Evolutionary conservation across 2,329 filamentous ascomycete species (phyloP).

Genomic region (Acrocalymma vagum): DNA sequence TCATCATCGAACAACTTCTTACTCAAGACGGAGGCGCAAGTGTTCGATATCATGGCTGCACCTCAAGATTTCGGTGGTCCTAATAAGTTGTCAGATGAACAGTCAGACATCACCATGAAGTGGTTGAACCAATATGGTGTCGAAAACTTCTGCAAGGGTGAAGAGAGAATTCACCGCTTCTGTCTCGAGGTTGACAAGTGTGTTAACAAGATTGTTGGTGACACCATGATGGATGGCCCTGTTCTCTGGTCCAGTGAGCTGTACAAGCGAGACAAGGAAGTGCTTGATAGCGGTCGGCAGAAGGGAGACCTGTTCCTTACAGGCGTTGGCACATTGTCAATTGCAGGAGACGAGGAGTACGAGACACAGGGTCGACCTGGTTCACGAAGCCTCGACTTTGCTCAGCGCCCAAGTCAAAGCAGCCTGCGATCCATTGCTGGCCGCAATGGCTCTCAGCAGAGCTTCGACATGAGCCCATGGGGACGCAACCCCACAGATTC

Average conservation of each 20-base stretch:
- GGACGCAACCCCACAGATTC: slow-evolving; percentile 72
- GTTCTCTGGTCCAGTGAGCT: slow-evolving; percentile 93
- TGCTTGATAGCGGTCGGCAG: slow-evolving; percentile 61
- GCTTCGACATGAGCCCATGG: slow-evolving; percentile 74
- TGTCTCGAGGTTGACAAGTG: slow-evolving; percentile 89
- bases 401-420: slow-evolving; percentile 61
- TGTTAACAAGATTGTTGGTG: slow-evolving; percentile 83
- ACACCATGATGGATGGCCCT: slow-evolving; percentile 83
- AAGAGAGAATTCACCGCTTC: slow-evolving; percentile 94
- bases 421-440: slow-evolving; percentile 67
- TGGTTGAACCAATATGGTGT: slow-evolving; percentile 86
- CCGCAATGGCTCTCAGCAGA: slow-evolving; percentile 74
- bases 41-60: slow-evolving; percentile 87
- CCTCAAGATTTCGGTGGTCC: slow-evolving; percentile 84
- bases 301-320: slow-evolving; percentile 59
- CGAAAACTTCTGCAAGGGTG: slow-evolving; percentile 92
- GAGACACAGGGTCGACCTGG: slow-evolving; percentile 48
- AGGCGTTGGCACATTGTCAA: slow-evolving; percentile 56
- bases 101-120: slow-evolving; percentile 81
- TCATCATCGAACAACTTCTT: slow-evolving; percentile 67
- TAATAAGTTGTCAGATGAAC: slow-evolving; percentile 95
- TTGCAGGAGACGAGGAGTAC: slow-evolving; percentile 58
- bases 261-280: slow-evolving; percentile 77
- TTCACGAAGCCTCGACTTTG: slow-evolving; percentile 54
- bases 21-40: slow-evolving; percentile 82